These are phyloP conservation scores for Magnusiomyces clavatus DNA, from an alignment of 1,139 yeast genomes.

Conservation along the genomic window DNA sequence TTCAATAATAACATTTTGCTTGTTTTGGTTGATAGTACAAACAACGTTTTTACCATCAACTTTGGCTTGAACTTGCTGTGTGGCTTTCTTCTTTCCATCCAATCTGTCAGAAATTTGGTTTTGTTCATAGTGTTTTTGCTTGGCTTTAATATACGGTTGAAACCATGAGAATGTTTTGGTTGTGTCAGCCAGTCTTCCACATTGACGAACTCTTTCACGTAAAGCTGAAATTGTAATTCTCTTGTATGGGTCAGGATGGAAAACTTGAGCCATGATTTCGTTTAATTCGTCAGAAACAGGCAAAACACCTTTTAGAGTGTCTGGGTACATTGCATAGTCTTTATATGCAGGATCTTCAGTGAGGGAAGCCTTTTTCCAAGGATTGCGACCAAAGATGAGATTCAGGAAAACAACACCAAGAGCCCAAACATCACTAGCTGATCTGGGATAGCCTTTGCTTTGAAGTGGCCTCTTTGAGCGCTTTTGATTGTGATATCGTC, in stretches of 20 bases:
- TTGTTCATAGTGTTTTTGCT: too few relatives aligned
- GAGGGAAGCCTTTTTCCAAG: conserved; percentile 79
- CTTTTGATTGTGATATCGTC: not conserved
- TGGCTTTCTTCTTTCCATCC: too few relatives aligned
- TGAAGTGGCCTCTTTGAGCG: conserved; percentile 10
- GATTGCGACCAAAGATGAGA: conserved; percentile 76
- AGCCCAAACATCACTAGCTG: conserved; percentile 65
- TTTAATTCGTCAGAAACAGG: conserved; percentile 61
- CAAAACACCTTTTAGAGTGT: conserved; percentile 48
- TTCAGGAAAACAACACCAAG: conserved; percentile 75
- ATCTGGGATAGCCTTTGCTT: conserved; percentile 14
- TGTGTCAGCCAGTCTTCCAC: conserved; percentile 12
- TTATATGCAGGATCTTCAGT: conserved; percentile 49
- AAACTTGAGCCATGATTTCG: conserved; percentile 45
- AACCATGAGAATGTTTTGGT: conserved; percentile 12
- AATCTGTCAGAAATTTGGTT: too few relatives aligned
- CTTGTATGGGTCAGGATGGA: conserved; percentile 55
- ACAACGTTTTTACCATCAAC: too few relatives aligned
- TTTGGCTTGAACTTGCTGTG: too few relatives aligned
- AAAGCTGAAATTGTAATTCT: conserved; percentile 50
- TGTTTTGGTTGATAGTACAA: too few relatives aligned
- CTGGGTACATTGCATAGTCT: conserved; percentile 42
- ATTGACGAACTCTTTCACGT: conserved; percentile 19
- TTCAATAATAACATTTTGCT: too few relatives aligned
- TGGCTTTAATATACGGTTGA: not conserved